Evolutionary conservation across 192 early-diverging fungal genomes (phyloP), one percentile per base, ranked within the genome.

Genomic region (Geranomyces michiganensis): DNA sequence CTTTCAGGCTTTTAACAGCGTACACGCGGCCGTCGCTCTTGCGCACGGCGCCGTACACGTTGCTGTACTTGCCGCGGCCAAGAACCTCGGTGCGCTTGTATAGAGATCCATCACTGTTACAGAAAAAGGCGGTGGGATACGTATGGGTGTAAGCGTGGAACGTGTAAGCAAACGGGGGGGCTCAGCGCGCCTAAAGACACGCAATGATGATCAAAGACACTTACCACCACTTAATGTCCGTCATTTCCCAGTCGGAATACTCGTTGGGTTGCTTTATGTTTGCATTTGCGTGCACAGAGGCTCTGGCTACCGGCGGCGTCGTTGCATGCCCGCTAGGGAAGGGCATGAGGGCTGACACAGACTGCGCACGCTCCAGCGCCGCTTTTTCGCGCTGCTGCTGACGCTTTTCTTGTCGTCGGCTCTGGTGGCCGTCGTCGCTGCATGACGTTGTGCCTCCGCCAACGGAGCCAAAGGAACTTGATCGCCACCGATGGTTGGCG

Each of bases 1-100:
- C 64, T 27, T 77, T 75, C 27, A 83, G 66, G 47, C 69, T 53
- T 71, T 83, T 83, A 30, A 81, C 26, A 12, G 67, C 76, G 59
- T 24, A 33, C 24, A 19, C n/a, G 21, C 32, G 22, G 0, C 32
- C 49, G 47, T 67, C 59, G 17, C 1, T 32, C 4, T 26, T 14
- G 32, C 62, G 61, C 32, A 67, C 51, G 41, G 43, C 73, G 10
- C 17, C 45, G 59, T 68, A 74, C 15, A 67, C 65, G 41, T 48
- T 47, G 47, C 56, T 58, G 60, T 68, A 68, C 44, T 62, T 61
- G 0, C 73, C 73, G 0, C 27, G 33, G 29, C 73, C 73, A 1
- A 74, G 19, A 21, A 68, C 13, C 0, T 51, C 22, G n/a, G n/a
- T 24, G 3, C 66, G 47, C 7, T 19, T 13, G 4, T 68, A 68